Evolutionary conservation across 495 filamentous ascomycete species (phyloP).

Genomic region (Penicillium bovifimosum): DNA sequence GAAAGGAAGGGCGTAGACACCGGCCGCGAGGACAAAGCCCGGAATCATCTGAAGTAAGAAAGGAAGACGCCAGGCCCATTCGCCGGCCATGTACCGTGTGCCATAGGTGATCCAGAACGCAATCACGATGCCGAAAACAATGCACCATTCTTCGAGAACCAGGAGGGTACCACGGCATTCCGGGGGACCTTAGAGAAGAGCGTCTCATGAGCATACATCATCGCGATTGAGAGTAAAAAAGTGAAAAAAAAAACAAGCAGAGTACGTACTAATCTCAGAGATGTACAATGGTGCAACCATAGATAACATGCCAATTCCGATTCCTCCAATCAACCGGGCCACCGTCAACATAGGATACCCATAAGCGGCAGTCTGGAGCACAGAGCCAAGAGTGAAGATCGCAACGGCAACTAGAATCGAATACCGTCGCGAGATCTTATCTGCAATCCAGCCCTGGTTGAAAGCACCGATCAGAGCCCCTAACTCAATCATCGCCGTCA

Average conservation of each 20-base stretch:
- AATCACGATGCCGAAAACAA: slow-evolving; percentile 51
- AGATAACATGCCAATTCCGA: slow-evolving; percentile 54
- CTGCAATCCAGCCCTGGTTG: slow-evolving; percentile 55
- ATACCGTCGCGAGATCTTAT: slow-evolving; percentile 53
- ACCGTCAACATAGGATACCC: slow-evolving; percentile 53
- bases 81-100: slow-evolving; percentile 45
- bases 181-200: slow-evolving; percentile 35
- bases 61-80: slow-evolving; percentile 48
- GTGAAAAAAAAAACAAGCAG: neutral
- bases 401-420: slow-evolving; percentile 51
- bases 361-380: slow-evolving; percentile 50
- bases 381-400: slow-evolving; percentile 51
- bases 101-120: slow-evolving; percentile 56
- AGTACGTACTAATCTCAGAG: slow-evolving; percentile 44
- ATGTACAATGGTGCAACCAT: slow-evolving; percentile 54
- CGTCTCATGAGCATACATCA: neutral
- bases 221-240: neutral
- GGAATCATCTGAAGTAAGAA: slow-evolving; percentile 49
- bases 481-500: slow-evolving; percentile 58
- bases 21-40: slow-evolving; percentile 39
- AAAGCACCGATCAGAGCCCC: slow-evolving; percentile 52
- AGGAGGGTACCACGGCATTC: slow-evolving; percentile 50
- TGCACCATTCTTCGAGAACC: slow-evolving; percentile 51
- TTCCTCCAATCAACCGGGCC: slow-evolving; percentile 56
- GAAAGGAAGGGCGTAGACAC: slow-evolving; percentile 46